phyloP scores from a whole-genome alignment of 2,329 filamentous ascomycete species.

The Chrysoporthe puriensis region DNA sequence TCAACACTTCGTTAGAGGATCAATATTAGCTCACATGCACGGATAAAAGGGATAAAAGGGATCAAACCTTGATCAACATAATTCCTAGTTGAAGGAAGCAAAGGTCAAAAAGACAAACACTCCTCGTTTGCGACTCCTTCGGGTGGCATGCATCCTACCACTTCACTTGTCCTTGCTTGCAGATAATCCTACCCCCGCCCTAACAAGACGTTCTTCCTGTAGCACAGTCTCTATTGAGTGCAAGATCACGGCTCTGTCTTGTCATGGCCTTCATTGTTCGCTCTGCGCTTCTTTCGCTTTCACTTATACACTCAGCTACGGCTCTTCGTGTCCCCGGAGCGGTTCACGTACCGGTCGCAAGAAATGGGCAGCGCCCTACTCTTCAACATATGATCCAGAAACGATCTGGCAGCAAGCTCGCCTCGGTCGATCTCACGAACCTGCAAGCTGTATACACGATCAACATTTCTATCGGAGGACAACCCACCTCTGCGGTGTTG shows the following conservation, averaged over 20 bases:
- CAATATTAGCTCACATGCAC: not conserved
- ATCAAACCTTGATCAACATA: too few relatives aligned
- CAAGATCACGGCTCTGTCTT: not conserved
- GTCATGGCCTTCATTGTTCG: not conserved
- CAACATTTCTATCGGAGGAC: constrained; percentile 20
- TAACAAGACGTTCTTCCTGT: not conserved
- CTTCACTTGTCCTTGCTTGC: not conserved
- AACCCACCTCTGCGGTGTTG: constrained; percentile 32
- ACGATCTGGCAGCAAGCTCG: not conserved
- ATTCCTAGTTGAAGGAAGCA: not conserved
- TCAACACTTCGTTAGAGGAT: not conserved
- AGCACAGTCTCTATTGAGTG: not conserved
- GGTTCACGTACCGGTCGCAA: constrained; percentile 4
- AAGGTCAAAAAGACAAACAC: not conserved
- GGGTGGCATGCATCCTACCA: not conserved
- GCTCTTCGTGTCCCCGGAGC: not conserved
- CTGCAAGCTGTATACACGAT: constrained; percentile 1
- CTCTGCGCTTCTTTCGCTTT: constrained; percentile 1
- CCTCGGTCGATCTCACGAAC: not conserved
- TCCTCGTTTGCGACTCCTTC: not conserved
- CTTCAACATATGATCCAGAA: not conserved
- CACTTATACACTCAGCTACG: not conserved
- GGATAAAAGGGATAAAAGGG: not conserved
- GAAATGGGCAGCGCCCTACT: not conserved
- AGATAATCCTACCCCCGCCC: not conserved